phyloP scores from a whole-genome alignment of 139 green algal species.

The Coelastrella sp. region DNA sequence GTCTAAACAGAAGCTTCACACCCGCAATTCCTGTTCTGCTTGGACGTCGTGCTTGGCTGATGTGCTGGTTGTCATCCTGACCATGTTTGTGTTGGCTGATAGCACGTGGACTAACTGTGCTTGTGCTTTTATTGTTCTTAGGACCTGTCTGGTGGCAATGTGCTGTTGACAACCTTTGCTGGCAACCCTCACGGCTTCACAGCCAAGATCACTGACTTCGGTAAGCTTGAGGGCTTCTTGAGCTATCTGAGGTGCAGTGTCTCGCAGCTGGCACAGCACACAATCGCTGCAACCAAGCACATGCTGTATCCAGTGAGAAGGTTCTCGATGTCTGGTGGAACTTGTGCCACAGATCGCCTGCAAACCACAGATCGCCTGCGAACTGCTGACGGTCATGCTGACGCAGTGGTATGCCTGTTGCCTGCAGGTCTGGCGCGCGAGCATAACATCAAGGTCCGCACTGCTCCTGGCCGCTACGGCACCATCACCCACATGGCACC shows the following conservation, averaged over 20 bases:
- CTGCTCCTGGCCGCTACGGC: constrained; percentile 33
- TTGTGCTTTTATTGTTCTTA: background rate
- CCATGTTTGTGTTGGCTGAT: no score
- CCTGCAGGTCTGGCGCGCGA: constrained; percentile 68
- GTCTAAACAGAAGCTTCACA: no score
- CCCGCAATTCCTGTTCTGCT: no score
- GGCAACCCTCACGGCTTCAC: constrained; percentile 55
- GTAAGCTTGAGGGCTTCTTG: background rate
- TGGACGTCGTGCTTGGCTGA: no score
- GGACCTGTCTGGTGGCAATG: constrained; percentile 76
- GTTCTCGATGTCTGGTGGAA: background rate
- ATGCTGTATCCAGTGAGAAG: no score
- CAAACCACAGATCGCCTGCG: no score
- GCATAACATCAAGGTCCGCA: constrained; percentile 8
- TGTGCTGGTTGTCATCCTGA: no score
- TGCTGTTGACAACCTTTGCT: constrained; percentile 59
- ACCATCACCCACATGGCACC: constrained; percentile 51
- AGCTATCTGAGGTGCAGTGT: no score
- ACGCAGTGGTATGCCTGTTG: background rate
- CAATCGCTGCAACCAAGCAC: no score
- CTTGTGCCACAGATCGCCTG: background rate
- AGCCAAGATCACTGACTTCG: constrained; percentile 56
- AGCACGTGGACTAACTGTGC: no score
- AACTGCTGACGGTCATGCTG: no score
- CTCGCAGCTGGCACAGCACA: no score